Evolutionary conservation across 164 flowering plant species (phyloP), one percentile per base, ranked within the genome.

Genomic region (Piper longum): DNA sequence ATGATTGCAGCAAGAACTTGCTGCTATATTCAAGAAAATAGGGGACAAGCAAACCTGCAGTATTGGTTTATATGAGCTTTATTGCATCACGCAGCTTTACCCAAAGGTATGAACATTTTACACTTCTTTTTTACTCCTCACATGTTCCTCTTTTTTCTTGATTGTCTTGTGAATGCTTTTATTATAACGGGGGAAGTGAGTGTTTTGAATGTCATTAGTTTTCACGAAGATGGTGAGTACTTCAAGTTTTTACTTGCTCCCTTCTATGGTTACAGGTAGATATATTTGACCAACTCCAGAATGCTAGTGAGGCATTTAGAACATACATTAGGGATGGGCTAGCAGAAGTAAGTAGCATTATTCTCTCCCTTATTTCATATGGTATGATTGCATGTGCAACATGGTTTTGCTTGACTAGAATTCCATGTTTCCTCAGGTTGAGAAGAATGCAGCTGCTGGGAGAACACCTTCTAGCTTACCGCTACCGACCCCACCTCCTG

Each of bases 281-380:
- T 77, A 95, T 95, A 76, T 95, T 91, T 82, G 59, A 95, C 66
- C 99, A 95, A 77, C 95, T 95, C 43, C 99, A 95, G 81, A 95
- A 95, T 81, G 99, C 99, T 45, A 95, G 99, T 64, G 99, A 95
- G 74, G 99, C 99, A 54, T 95, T 95, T 66, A 82, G 99, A 16
- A 95, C 95, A n/a, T 95, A 95, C 71, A 95, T 95, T 42, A 81
- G 96, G 72, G 96, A 95, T 75, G 99, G 97, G 63, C 74, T 95
- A 68, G 86, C 93, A 41, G 95, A 91, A 97, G 99, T 91, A 16
- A 7, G 16, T 2, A 12, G 11, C 14, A 41, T 36, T 14, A 26
- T 41, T 57, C 60, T n/a, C 26, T 36, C 60, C 2, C 54, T 26
- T 18, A 43, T 48, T 7, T 43, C 36, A 12, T 26, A 19, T 16